A percentile compares a stretch with the other conserved stretches of the same genome.
Evolutionary conservation across 2,329 filamentous ascomycete genomes (phyloP).

Genomic region (Pseudohalonectria lignicola): DNA sequence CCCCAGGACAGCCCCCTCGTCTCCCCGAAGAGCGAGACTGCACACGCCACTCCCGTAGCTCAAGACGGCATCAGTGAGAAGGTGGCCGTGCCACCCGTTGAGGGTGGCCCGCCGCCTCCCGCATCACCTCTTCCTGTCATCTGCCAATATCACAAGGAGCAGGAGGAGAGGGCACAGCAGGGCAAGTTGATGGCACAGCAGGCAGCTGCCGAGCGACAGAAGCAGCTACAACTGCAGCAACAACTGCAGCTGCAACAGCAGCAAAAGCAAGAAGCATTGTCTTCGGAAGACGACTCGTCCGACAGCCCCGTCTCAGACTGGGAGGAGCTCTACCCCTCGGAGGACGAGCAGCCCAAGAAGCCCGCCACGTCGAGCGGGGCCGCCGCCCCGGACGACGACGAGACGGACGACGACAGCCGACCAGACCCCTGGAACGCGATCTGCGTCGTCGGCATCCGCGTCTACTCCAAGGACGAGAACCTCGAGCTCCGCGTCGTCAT

Average conservation of each 20-base stretch:
- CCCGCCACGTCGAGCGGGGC: constrained; percentile 13
- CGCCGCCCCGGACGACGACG: constrained; percentile 23
- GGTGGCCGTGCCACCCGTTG: constrained; percentile 19
- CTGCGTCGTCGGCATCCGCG: constrained; percentile 47
- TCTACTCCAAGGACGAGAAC: constrained; percentile 45
- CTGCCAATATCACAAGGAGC: constrained; percentile 3
- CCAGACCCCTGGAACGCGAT: constrained; percentile 52
- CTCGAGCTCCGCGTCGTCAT: constrained; percentile 44
- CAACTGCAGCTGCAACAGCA: neutral
- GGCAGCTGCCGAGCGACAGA: neutral
- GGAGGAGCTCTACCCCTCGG: constrained; percentile 44
- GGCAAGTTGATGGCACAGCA: neutral
- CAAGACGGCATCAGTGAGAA: constrained; percentile 15
- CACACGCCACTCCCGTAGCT: constrained; percentile 1
- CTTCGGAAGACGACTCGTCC: constrained; percentile 43
- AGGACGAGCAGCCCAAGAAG: constrained; percentile 33
- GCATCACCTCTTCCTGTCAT: constrained; percentile 2
- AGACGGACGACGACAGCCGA: constrained; percentile 41
- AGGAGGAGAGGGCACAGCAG: constrained; percentile 1
- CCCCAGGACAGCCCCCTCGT: constrained; percentile 17
- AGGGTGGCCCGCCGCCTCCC: constrained; percentile 9
- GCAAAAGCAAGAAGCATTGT: constrained; percentile 6
- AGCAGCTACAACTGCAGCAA: neutral
- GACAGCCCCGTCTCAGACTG: constrained; percentile 50
- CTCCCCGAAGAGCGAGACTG: constrained; percentile 16